Percentiles rank a stretch among this genome's conserved stretches.
phyloP scores from a whole-genome alignment of 148 eudicot species.

The Rhododendron vialii region DNA sequence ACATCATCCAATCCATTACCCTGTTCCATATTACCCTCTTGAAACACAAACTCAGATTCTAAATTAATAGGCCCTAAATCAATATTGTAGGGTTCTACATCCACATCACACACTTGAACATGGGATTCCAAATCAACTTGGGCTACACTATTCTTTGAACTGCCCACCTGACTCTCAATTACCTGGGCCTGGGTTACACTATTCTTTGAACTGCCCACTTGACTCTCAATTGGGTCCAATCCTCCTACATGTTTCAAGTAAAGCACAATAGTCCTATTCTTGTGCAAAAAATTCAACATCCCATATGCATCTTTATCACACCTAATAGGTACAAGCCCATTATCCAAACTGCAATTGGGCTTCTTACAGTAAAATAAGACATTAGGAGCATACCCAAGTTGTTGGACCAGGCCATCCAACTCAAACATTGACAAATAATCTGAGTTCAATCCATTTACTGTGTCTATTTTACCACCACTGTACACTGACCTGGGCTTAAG shows the following conservation, averaged over 20 bases:
- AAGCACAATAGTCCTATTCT: background rate
- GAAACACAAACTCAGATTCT: too few relatives aligned
- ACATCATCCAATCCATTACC: background rate
- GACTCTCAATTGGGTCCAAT: too few relatives aligned
- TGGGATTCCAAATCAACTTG: background rate
- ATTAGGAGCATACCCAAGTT: background rate
- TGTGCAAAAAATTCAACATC: background rate
- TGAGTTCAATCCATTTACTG: background rate
- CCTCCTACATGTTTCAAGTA: background rate
- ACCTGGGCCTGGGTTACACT: background rate
- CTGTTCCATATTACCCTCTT: too few relatives aligned
- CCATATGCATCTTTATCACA: background rate
- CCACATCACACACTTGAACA: too few relatives aligned
- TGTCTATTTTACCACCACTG: too few relatives aligned
- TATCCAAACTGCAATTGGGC: background rate
- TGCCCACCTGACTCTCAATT: too few relatives aligned
- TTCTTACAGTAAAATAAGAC: background rate
- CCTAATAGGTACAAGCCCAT: background rate
- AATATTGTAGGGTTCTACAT: too few relatives aligned
- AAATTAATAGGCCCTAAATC: background rate
- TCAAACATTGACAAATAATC: background rate
- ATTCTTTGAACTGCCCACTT: too few relatives aligned
- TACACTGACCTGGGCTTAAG: too few relatives aligned
- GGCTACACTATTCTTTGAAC: too few relatives aligned
- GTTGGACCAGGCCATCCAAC: background rate